Percentiles rank a stretch among this genome's conserved stretches.
These are phyloP conservation scores for Mycena maculata DNA, from an alignment of 768 basidiomycete species.

Conservation along the genomic window DNA sequence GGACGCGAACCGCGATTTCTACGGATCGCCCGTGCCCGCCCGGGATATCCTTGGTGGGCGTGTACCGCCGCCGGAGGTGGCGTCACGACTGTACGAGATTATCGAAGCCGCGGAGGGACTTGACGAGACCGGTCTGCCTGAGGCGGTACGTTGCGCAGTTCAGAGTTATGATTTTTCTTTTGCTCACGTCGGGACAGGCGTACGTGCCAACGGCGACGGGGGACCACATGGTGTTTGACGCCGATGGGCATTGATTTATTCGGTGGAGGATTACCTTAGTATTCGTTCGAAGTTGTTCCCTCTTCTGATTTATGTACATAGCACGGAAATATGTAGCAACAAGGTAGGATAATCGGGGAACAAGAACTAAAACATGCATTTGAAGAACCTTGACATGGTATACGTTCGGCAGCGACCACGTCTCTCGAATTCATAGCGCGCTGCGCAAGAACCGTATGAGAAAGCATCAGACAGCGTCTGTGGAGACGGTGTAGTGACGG, in stretches of 20 bases:
- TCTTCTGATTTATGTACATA: slow-evolving; percentile 17
- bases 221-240: slow-evolving; percentile 81
- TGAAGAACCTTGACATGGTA: too few relatives aligned
- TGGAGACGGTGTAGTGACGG: too few relatives aligned
- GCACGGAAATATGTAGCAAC: slow-evolving; percentile 24
- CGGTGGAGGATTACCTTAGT: neutral
- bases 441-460: too few relatives aligned
- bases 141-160: too few relatives aligned
- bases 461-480: too few relatives aligned
- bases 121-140: slow-evolving; percentile 86
- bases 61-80: slow-evolving; percentile 98
- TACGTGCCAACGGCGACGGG: slow-evolving; percentile 80
- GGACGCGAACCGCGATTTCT: slow-evolving; percentile 96
- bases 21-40: slow-evolving; percentile 90
- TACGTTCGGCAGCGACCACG: too few relatives aligned
- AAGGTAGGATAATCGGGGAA: neutral
- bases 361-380: too few relatives aligned
- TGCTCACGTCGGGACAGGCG: too few relatives aligned
- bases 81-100: slow-evolving; percentile 91
- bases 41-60: slow-evolving; percentile 92
- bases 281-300: neutral
- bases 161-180: too few relatives aligned
- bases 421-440: too few relatives aligned
- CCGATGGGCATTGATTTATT: slow-evolving; percentile 60
- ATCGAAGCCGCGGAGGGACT: slow-evolving; percentile 96